These are phyloP conservation scores for Vanderwaltozyma verrucispora DNA, from an alignment of 805 yeast genomes.

Conservation along the genomic window DNA sequence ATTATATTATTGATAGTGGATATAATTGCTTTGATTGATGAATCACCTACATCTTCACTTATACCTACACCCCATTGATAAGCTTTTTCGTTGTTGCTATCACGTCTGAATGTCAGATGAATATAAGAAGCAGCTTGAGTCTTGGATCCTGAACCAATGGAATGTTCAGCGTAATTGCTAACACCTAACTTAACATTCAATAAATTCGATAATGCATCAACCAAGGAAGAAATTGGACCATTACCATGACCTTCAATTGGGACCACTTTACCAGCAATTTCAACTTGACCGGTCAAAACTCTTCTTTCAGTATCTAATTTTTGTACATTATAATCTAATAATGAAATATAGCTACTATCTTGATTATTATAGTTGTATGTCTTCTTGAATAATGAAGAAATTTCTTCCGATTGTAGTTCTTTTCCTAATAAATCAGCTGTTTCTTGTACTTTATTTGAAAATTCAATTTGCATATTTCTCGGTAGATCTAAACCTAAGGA, in stretches of 20 bases:
- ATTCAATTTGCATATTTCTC: constrained; percentile 67
- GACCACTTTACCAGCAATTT: constrained; percentile 33
- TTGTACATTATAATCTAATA: constrained; percentile 39
- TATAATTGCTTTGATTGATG: constrained; percentile 58
- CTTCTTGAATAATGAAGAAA: constrained; percentile 51
- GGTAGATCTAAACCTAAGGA: constrained; percentile 73
- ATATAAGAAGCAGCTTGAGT: constrained; percentile 72
- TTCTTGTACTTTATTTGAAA: constrained; percentile 58
- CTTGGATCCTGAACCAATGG: constrained; percentile 62
- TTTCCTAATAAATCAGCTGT: constrained; percentile 63
- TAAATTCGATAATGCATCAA: constrained; percentile 44
- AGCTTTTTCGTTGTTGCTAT: constrained; percentile 12
- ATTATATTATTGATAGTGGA: constrained; percentile 46
- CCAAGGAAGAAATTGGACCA: constrained; percentile 74
- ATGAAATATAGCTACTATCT: constrained; percentile 25
- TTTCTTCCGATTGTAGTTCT: constrained; percentile 57
- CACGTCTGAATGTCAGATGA: constrained; percentile 12
- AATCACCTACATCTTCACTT: constrained; percentile 72
- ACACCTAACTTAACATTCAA: constrained; percentile 48
- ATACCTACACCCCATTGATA: constrained; percentile 82
- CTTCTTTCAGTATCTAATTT: constrained; percentile 21
- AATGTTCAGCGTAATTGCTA: constrained; percentile 66
- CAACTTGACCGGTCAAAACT: constrained; percentile 37
- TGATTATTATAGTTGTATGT: constrained; percentile 43
- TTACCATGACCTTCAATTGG: constrained; percentile 56